Evolutionary conservation across 805 yeast species (phyloP).

Genomic region (Candida silvatica): DNA sequence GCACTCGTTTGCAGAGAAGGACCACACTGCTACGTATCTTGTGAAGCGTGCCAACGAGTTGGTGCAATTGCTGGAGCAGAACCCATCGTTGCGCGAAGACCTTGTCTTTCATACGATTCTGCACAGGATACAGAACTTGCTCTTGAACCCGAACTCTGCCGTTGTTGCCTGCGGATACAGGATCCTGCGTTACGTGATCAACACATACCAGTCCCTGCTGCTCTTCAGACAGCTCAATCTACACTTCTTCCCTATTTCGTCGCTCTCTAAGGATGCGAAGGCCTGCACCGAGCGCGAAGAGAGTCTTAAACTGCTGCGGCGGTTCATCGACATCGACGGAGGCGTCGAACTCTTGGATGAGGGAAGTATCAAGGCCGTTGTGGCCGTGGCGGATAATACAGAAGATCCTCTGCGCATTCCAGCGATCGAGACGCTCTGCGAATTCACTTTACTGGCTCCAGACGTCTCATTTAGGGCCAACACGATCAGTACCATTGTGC

Average conservation of each 20-base stretch:
- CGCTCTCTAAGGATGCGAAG: slow-evolving; percentile 46
- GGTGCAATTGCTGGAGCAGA: slow-evolving; percentile 42
- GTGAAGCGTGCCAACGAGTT: slow-evolving; percentile 61
- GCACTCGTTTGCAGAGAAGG: slow-evolving; percentile 44
- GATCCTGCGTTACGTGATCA: slow-evolving; percentile 56
- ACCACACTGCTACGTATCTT: slow-evolving; percentile 38
- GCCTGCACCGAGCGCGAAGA: slow-evolving; percentile 56
- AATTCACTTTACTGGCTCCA: slow-evolving; percentile 37
- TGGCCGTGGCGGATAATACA: slow-evolving; percentile 38
- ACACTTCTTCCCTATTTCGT: slow-evolving; percentile 53
- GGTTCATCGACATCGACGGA: slow-evolving; percentile 43
- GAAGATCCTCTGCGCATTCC: slow-evolving; percentile 42
- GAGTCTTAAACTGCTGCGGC: slow-evolving; percentile 63
- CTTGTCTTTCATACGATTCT: slow-evolving; percentile 51
- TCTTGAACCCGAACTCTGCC: slow-evolving; percentile 40
- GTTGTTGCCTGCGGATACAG: slow-evolving; percentile 73
- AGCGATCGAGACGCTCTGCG: slow-evolving; percentile 47
- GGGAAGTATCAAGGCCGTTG: slow-evolving; percentile 1
- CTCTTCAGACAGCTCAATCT: slow-evolving; percentile 45
- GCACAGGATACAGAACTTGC: slow-evolving; percentile 44
- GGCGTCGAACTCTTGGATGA: slow-evolving; percentile 38
- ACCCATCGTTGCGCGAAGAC: slow-evolving; percentile 58
- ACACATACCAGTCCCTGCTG: slow-evolving; percentile 30
- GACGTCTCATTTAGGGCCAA: slow-evolving; percentile 32
- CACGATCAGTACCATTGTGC: slow-evolving; percentile 35